Percentiles rank a stretch among this genome's conserved stretches.
Evolutionary conservation across 2,329 filamentous ascomycete species (phyloP).

Genomic region (Nigrograna mackinnonii): DNA sequence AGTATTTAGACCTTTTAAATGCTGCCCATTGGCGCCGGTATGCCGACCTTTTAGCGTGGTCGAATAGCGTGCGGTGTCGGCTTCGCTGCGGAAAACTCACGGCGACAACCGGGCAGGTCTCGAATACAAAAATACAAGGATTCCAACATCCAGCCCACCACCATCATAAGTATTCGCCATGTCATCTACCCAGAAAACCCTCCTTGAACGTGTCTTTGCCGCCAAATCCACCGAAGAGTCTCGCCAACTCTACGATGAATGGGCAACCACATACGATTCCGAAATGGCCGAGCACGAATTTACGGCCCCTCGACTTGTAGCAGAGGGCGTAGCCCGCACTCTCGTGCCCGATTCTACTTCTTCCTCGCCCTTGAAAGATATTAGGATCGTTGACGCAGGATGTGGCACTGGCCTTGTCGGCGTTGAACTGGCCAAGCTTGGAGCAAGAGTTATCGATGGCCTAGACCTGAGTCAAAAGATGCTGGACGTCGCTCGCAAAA

Average conservation of each 20-base stretch:
- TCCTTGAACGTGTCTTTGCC: background rate
- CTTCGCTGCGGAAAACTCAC: too few species aligned
- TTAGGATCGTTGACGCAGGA: conserved; percentile 60
- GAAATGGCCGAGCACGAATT: conserved; percentile 39
- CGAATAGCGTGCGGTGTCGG: too few species aligned
- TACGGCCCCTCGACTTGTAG: conserved; percentile 45
- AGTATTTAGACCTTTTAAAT: too few species aligned
- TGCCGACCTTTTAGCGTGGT: too few species aligned
- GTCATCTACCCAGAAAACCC: too few species aligned
- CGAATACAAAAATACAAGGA: too few species aligned
- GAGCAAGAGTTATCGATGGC: conserved; percentile 53
- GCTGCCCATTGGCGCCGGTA: too few species aligned
- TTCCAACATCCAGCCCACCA: too few species aligned
- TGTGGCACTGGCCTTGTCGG: conserved; percentile 61
- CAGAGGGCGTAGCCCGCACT: background rate
- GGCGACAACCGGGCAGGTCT: too few species aligned
- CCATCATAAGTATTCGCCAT: too few species aligned
- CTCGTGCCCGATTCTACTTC: conserved; percentile 5
- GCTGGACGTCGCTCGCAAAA: conserved; percentile 54
- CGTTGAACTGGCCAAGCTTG: conserved; percentile 47
- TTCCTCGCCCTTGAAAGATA: conserved; percentile 21
- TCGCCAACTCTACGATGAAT: conserved; percentile 44
- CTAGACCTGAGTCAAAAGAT: conserved; percentile 58
- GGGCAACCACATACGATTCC: conserved; percentile 51
- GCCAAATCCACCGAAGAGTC: background rate